Evolutionary conservation across 768 basidiomycete species (phyloP), one percentile per base, ranked within the genome.

Genomic region (Hygrophorus pudorinus): DNA sequence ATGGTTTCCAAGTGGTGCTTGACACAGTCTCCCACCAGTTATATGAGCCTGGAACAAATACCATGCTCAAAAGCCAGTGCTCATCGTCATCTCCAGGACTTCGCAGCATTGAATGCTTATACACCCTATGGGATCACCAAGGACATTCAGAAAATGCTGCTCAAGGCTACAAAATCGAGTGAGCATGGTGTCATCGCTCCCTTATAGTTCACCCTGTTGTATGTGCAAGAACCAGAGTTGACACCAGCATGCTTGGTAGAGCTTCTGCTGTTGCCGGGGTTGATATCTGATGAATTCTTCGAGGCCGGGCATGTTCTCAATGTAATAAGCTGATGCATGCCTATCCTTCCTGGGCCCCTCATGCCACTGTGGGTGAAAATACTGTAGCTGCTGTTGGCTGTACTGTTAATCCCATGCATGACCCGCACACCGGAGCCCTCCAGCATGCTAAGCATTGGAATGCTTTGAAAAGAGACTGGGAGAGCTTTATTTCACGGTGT

Each of bases 241-340:
- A 86, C 86, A 0, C 85, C 92, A 12, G 78, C 81, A n/a, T 82
- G 85, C 61, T 79, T 97, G 52, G 91, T 93, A 53, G 87, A 89
- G 52, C 72, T 82, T 42, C 75, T 94, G 46, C 65, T 83, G 45
- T 68, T 75, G 21, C 72, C 78, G 18, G 81, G 80, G 27, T 85
- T 85, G 2, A 60, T 93, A 53, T 71, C 82, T 0, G 81, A 81
- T 45, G 83, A 82, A 50, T 92, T 91, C 62, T 72, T 92, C 55
- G 71, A 74, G 81, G 27, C 92, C 94, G 0, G 89, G 88, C 16
- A 72, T 88, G 41, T 97, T 96, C 63, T 93, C 93, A 7, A 66
- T 76, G 2, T 62, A 85, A 51, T 97, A 97, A 61, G 77, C 78
- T 17, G 75, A 81, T 37, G 69, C 79, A 2, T 80, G 80, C 51